A percentile compares a stretch with the other conserved stretches of the same genome.
phyloP scores from a whole-genome alignment of 2,329 filamentous ascomycete genomes.

The Phyllosticta citrichinensis region DNA sequence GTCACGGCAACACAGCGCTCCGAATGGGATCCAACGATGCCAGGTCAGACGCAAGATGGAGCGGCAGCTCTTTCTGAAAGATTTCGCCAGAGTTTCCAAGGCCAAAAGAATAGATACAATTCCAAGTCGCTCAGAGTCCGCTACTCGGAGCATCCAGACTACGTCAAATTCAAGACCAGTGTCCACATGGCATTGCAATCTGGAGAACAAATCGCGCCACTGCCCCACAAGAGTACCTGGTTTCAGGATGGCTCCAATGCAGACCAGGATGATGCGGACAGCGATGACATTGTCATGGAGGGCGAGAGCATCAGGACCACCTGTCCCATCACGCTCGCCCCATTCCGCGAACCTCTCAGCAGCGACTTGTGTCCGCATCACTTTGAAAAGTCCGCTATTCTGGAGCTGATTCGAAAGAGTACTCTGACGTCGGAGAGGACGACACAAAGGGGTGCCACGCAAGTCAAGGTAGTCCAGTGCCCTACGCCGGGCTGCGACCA shows the following conservation, averaged over 20 bases:
- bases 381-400: constrained; percentile 57
- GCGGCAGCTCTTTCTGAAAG: constrained; percentile 26
- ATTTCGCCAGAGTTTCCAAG: constrained; percentile 29
- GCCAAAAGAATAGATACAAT: constrained; percentile 35
- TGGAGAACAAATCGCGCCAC: constrained; percentile 41
- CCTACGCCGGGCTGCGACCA: constrained; percentile 2
- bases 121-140: constrained; percentile 28
- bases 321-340: constrained; percentile 57
- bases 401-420: constrained; percentile 39
- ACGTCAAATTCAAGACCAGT: constrained; percentile 50
- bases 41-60: constrained; percentile 25
- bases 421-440: constrained; percentile 12
- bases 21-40: constrained; percentile 32
- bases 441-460: constrained; percentile 14
- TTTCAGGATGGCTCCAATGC: constrained; percentile 43
- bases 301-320: constrained; percentile 54
- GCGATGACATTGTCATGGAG: constrained; percentile 59
- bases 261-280: constrained; percentile 42
- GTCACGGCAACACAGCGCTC: constrained; percentile 11
- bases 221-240: constrained; percentile 52
- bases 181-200: constrained; percentile 51
- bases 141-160: constrained; percentile 51
- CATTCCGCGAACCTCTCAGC: constrained; percentile 57
- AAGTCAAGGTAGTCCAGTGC: constrained; percentile 28
- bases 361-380: constrained; percentile 60